phyloP scores from a whole-genome alignment of 2,329 filamentous ascomycete genomes.

The Myriosclerotinia curreyana region DNA sequence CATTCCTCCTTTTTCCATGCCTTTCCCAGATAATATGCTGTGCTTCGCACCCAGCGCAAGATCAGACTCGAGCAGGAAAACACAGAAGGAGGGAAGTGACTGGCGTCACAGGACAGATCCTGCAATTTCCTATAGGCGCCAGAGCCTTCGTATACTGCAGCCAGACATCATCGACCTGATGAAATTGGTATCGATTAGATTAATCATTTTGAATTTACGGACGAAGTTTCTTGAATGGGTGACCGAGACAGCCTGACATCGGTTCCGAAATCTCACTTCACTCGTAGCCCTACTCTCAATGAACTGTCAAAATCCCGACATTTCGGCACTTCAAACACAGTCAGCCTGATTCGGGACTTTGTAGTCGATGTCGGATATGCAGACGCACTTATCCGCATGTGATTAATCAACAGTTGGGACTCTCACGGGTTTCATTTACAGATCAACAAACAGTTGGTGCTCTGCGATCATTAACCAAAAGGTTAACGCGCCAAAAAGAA shows the following conservation, averaged over 20 bases:
- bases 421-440: neutral
- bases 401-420: neutral
- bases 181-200: neutral
- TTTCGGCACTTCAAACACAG: slow-evolving; percentile 11
- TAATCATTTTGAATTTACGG: neutral
- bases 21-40: neutral
- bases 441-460: slow-evolving; percentile 8
- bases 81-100: neutral
- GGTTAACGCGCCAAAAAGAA: slow-evolving; percentile 11
- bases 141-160: neutral
- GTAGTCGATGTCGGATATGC: slow-evolving; percentile 1
- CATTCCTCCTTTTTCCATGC: neutral
- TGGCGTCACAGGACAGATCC: neutral
- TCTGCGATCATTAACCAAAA: neutral
- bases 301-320: neutral
- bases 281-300: neutral
- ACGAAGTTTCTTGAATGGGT: neutral
- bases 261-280: slow-evolving; percentile 1
- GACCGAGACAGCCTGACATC: neutral
- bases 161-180: neutral
- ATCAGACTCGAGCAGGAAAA: neutral
- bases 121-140: neutral
- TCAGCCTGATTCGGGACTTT: slow-evolving; percentile 14
- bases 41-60: neutral
- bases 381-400: neutral